These are phyloP conservation scores for Saussurea involucrata DNA, from an alignment of 129 eudicot genomes.

Conservation along the genomic window DNA sequence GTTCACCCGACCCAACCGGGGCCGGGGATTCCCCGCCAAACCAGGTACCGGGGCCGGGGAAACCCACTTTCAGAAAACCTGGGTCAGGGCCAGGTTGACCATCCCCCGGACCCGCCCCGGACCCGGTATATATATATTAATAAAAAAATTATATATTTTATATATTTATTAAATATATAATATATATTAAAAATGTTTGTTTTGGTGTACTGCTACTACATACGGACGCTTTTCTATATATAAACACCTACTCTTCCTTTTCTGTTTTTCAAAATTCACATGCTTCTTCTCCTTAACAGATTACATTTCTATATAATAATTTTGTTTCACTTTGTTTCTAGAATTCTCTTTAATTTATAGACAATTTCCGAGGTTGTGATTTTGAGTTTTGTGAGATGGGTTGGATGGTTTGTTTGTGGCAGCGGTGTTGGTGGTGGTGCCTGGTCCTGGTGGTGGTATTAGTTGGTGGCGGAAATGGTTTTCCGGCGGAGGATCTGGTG, in stretches of 20 bases:
- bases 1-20: too few species aligned
- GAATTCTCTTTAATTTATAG: not conserved
- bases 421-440: constrained; percentile 34
- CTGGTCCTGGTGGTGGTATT: too few species aligned
- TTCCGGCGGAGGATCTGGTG: constrained; percentile 86
- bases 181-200: too few species aligned
- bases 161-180: too few species aligned
- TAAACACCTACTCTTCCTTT: not conserved
- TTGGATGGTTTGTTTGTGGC: constrained; percentile 22
- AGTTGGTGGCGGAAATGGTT: constrained; percentile 52
- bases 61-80: too few species aligned
- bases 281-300: not conserved
- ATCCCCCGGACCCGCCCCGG: too few species aligned
- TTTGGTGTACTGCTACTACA: too few species aligned
- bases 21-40: too few species aligned
- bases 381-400: constrained; percentile 40
- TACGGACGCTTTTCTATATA: constrained; percentile 12
- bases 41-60: too few species aligned
- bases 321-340: not conserved
- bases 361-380: not conserved
- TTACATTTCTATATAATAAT: constrained; percentile 11
- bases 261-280: not conserved
- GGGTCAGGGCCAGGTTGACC: too few species aligned
- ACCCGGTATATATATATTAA: too few species aligned
- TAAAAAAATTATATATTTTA: too few species aligned